phyloP scores from a whole-genome alignment of 2,329 filamentous ascomycete genomes.

The Alternaria viburni region DNA sequence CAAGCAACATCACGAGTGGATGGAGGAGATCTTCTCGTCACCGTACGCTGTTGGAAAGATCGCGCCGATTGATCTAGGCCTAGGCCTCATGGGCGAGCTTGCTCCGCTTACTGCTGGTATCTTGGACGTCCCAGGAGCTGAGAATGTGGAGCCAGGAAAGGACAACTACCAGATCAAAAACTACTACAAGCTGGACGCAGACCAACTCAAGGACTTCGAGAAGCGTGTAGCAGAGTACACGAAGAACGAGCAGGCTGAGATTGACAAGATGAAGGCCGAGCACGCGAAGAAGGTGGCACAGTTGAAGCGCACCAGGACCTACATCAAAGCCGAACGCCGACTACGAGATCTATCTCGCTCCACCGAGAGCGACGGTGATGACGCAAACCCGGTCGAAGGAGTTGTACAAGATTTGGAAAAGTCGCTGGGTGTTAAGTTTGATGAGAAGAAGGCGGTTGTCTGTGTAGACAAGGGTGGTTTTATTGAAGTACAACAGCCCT shows the following conservation, averaged over 20 bases:
- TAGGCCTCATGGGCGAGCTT: conserved; percentile 80
- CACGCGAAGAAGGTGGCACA: conserved; percentile 78
- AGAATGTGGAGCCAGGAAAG: conserved; percentile 31
- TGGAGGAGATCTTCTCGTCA: conserved; percentile 95
- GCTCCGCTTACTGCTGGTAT: conserved; percentile 83
- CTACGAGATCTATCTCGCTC: conserved; percentile 69
- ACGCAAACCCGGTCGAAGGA: conserved; percentile 66
- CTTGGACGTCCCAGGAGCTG: conserved; percentile 66
- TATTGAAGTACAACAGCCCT: conserved; percentile 60
- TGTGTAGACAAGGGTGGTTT: conserved; percentile 81
- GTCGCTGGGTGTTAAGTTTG: conserved; percentile 70
- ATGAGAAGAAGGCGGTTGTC: conserved; percentile 67
- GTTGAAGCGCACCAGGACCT: conserved; percentile 71
- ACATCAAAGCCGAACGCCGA: conserved; percentile 77
- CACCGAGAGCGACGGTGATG: conserved; percentile 28
- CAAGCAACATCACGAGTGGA: conserved; percentile 96
- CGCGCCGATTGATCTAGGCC: conserved; percentile 81
- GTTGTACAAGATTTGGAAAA: conserved; percentile 78
- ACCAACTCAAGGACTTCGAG: conserved; percentile 83
- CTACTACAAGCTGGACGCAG: conserved; percentile 72
- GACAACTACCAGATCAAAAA: conserved; percentile 53
- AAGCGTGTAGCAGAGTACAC: conserved; percentile 77
- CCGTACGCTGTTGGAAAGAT: conserved; percentile 88
- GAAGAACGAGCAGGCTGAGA: conserved; percentile 76
- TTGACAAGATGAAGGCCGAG: conserved; percentile 80